Evolutionary conservation across 2,329 filamentous ascomycete genomes (phyloP), one percentile per base, ranked within the genome.

Genomic region (Ciborinia camelliae): DNA sequence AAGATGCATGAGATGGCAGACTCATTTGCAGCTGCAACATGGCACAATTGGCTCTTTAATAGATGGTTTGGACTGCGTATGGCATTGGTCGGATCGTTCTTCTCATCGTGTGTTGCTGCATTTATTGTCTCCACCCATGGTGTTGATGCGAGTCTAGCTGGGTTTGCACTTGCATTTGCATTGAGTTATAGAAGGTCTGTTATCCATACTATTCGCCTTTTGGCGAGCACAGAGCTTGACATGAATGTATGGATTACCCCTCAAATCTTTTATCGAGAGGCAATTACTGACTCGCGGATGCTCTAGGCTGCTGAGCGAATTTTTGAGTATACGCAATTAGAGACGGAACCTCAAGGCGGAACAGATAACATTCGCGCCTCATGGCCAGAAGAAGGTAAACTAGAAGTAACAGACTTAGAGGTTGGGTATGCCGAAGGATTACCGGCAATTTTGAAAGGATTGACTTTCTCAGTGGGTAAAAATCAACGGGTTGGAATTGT

Each of bases 291-390:
- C n/a, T n/a, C n/a, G n/a, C n/a, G n/a, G n/a, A n/a, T n/a, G n/a
- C n/a, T n/a, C n/a, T n/a, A n/a, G n/a, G n/a, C 89, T 0, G 86
- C 86, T 0, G 90, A 92, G 76, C 82, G 90, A 50, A 85, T 93
- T 23, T 79, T 91, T 8, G 90, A 92, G 74, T 93, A 92, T 74
- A 83, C 86, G 0, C 82, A 86, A 58, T 79, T 92, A 9, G 78
- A 83, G 39, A 90, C 83, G 0, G 90, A 92, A 73, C 79, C 83
- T 28, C 83, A 88, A 60, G 84, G 79, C 23, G 89, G 87, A 20
- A 74, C 76, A 15, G 79, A 81, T 18, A 59, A 51, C 9, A 83
- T 87, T 0, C 86, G 89, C 0, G 86, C 87, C 3, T 84, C 85
- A 0, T 94, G 91, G 91, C 91, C 91, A 0, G 85, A 84, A 0